Evolutionary conservation across 2,329 filamentous ascomycete species (phyloP), one percentile per base, ranked within the genome.

Genomic region (Massarina eburnea): DNA sequence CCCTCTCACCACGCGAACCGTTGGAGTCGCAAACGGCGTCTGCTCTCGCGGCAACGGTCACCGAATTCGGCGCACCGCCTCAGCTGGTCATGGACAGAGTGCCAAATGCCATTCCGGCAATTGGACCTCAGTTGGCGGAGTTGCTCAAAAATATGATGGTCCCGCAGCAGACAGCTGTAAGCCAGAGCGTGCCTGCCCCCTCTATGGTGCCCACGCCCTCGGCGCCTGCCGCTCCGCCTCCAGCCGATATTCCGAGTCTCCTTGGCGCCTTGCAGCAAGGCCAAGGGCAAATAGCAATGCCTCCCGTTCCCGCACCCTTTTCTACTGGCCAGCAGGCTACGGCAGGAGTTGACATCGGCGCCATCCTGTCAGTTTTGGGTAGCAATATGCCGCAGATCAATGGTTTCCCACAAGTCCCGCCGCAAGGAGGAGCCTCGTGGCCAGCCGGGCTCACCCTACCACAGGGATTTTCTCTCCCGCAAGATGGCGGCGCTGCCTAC

Each of bases 1-100:
- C 76, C 9, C 57, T 73, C 0, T 72, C 68, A 44, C 76, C 76
- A 1, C 66, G 70, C 21, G 76, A 78, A 27, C 75, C 74, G 12
- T 41, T 62, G 2, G 69, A 76, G 43, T 61, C 70, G 26, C 59
- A 43, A 9, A 54, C 57, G 39, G 55, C 57, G 10, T 26, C 44
- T 14, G 39, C 51, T 6, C 35, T 53, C 18, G 26, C 48, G 24
- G 53, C 48, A 8, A 36, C 55, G 1, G 53, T 66, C 4, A 67
- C 62, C 18, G 51, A 64, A 4, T 76, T 78, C 47, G 75, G 74
- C 3, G 24, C 55, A 10, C 69, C 72, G 14, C 54, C 61, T 5
- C 58, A 68, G 1, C 45, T 42, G 22, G 55, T 63, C 17, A 30
- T 64, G 17, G 36, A 51, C 7, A 60, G 64, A 12, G 49, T 52